These are phyloP conservation scores for Calcarisporium arbuscula DNA, from an alignment of 2,329 filamentous ascomycete genomes.

Conservation along the genomic window DNA sequence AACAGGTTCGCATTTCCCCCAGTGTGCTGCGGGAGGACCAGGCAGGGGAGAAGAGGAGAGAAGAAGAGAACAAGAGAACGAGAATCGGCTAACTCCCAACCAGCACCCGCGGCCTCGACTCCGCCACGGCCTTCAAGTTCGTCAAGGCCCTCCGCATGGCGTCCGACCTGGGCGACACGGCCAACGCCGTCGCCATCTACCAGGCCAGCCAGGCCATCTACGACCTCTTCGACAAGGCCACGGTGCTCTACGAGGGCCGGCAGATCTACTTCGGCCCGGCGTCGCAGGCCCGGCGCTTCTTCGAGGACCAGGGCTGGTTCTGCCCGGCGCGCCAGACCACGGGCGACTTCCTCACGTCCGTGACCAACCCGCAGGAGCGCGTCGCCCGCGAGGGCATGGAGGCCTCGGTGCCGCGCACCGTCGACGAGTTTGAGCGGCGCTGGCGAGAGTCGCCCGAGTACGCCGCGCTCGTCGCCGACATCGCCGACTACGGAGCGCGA, in stretches of 20 bases:
- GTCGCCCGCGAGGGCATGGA: constrained; percentile 51
- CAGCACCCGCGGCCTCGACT: constrained; percentile 64
- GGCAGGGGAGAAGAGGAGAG: too few species aligned
- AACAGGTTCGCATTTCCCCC: constrained; percentile 49
- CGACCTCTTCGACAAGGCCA: constrained; percentile 68
- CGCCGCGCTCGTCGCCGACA: constrained; percentile 35
- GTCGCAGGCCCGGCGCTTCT: constrained; percentile 53
- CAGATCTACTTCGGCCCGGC: constrained; percentile 71
- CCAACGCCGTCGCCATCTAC: constrained; percentile 64
- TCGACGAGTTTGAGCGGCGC: constrained; percentile 58
- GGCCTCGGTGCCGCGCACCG: constrained; percentile 55
- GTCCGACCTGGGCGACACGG: constrained; percentile 56
- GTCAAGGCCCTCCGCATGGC: constrained; percentile 59
- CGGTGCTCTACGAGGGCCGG: constrained; percentile 68
- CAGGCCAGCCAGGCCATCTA: constrained; percentile 66
- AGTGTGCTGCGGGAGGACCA: too few species aligned
- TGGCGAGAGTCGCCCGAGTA: constrained; percentile 42
- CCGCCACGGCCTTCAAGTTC: constrained; percentile 67
- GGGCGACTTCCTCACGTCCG: constrained; percentile 62
- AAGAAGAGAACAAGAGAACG: too few species aligned
- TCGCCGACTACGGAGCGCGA: constrained; percentile 43
- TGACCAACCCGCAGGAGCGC: constrained; percentile 60
- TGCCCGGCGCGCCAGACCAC: constrained; percentile 63
- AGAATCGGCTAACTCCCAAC: background rate
- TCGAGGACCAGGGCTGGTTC: constrained; percentile 61